phyloP scores from a whole-genome alignment of 2,329 filamentous ascomycete species.

The Stemphylium lycopersici region DNA sequence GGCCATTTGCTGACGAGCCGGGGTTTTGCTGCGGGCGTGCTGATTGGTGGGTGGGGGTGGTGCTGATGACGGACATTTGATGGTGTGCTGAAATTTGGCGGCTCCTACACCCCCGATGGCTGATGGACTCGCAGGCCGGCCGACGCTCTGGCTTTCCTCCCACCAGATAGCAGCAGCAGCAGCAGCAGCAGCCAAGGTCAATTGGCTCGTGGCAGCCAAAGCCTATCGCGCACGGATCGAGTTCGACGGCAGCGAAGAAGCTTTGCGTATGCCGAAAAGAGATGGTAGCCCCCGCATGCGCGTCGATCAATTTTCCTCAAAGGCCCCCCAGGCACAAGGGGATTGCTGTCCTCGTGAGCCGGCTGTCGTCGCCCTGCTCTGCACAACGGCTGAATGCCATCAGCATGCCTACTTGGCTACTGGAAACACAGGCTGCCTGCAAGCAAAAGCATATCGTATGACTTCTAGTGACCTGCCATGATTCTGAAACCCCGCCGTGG shows the following conservation, averaged over 20 bases:
- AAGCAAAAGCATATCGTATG: slow-evolving; percentile 9
- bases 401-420: neutral
- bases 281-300: slow-evolving; percentile 9
- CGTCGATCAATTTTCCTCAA: slow-evolving; percentile 12
- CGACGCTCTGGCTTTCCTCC: no score
- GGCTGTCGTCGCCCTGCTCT: slow-evolving; percentile 6
- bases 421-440: slow-evolving; percentile 5
- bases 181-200: no score
- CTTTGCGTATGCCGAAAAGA: slow-evolving; percentile 16
- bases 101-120: neutral
- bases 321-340: neutral
- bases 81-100: slow-evolving; percentile 5
- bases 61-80: neutral
- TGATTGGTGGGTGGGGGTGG: neutral
- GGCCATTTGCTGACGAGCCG: slow-evolving; percentile 1
- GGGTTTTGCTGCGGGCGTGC: neutral
- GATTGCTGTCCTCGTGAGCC: slow-evolving; percentile 5
- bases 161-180: no score
- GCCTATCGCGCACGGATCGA: slow-evolving; percentile 7
- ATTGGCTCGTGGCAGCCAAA: neutral
- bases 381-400: slow-evolving; percentile 4
- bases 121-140: no score
- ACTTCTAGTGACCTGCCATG: slow-evolving; percentile 7
- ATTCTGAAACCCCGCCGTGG: slow-evolving; percentile 14
- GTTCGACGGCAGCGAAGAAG: slow-evolving; percentile 17